Evolutionary conservation across 2,329 filamentous ascomycete genomes (phyloP), one percentile per base, ranked within the genome.

Genomic region (Aspergillus caelatus): DNA sequence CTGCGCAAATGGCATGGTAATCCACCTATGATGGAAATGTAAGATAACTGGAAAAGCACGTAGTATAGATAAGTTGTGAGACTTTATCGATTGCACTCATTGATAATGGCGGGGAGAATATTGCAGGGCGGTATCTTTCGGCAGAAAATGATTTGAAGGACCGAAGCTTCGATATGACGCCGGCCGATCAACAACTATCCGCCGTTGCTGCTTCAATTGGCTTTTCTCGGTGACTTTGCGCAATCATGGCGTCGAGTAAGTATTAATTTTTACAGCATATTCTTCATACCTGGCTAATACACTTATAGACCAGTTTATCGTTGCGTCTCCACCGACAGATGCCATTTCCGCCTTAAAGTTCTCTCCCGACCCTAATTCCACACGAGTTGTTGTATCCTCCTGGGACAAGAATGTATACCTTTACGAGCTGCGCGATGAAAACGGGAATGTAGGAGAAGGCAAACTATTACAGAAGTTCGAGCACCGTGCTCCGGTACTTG

Each of bases 391-490:
- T n/a, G 94, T 94, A 71, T 91, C 94, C 12, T 97, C 93, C 61
- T 99, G 95, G 95, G 94, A 98, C 80, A 92, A 89, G 79, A 88
- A 92, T 76, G 88, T 96, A 61, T 96, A 97, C 79, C 84, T 94
- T 58, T 98, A 98, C 83, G 92, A 96, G 74, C 86, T 90, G 63
- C 81, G 83, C 21, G 79, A 79, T 53, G 81, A 82, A 65, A 85
- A 85, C 57, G 77, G 76, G 26, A 84, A 85, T 67, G 83, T 86
- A 43, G 86, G 85, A 28, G 79, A 81, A 57, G 89, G 88, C 8
- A 86, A 85, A 60, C 83, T 96, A 34, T 74, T 94, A 36, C 86
- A 87, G 68, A 92, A 89, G 68, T 93, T 90, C 73, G 89, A 93
- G 77, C 91, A 95, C 77, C 87, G 89, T 65, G 92, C 92, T 9